These are phyloP conservation scores for Rutidosis leptorrhynchoides DNA, from an alignment of 129 eudicot species.

Conservation along the genomic window DNA sequence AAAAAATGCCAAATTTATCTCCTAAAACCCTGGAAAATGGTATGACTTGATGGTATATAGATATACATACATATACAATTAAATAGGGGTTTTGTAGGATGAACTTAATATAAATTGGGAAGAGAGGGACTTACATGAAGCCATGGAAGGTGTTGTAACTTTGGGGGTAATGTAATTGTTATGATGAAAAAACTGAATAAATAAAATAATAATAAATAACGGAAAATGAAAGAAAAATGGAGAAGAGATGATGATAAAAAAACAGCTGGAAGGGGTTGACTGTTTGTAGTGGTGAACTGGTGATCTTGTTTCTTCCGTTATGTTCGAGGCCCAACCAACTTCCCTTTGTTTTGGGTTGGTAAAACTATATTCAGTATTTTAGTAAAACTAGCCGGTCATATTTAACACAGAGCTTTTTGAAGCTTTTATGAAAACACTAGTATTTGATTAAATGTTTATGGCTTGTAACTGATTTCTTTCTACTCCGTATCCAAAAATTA, in stretches of 20 bases:
- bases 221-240: slow-evolving; percentile 1
- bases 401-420: too few species aligned
- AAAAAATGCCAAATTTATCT: not conserved
- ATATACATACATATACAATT: slow-evolving; percentile 1
- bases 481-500: too few species aligned
- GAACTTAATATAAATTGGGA: not conserved
- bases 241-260: not conserved
- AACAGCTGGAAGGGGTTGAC: slow-evolving; percentile 32
- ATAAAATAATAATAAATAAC: too few species aligned
- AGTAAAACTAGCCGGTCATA: too few species aligned
- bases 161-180: not conserved
- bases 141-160: slow-evolving; percentile 35
- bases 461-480: too few species aligned
- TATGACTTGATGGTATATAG: not conserved
- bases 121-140: slow-evolving; percentile 49
- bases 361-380: too few species aligned
- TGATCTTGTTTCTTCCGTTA: slow-evolving; percentile 24
- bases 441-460: too few species aligned
- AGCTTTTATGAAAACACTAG: too few species aligned
- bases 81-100: slow-evolving; percentile 29
- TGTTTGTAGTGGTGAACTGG: not conserved
- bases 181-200: not conserved
- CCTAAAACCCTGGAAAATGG: not conserved
- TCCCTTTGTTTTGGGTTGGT: slow-evolving; percentile 25
- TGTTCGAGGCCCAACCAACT: slow-evolving; percentile 28